A percentile compares a stretch with the other conserved stretches of the same genome.
These are phyloP conservation scores for Lobosporangium transversale DNA, from an alignment of 192 early-diverging fungal genomes.

Conservation along the genomic window DNA sequence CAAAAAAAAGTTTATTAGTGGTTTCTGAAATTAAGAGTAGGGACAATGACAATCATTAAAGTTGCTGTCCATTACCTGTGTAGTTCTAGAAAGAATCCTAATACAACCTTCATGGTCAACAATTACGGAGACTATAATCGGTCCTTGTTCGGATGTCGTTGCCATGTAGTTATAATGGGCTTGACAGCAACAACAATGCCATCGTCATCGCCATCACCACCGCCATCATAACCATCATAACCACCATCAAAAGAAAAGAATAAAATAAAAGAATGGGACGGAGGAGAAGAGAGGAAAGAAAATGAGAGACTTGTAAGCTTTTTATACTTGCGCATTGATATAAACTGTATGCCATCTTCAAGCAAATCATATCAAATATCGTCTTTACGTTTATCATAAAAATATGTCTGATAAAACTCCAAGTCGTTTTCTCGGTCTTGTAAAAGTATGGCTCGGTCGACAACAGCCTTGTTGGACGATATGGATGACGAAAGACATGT, in stretches of 20 bases:
- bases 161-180: slow-evolving; percentile 65
- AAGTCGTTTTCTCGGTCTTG: slow-evolving; percentile 79
- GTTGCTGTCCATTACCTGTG: slow-evolving; percentile 26
- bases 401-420: slow-evolving; percentile 72
- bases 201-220: not conserved
- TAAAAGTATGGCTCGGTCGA: slow-evolving; percentile 52
- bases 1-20: not conserved
- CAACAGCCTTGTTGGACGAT: not conserved
- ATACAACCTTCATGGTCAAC: slow-evolving; percentile 20
- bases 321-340: too few relatives aligned
- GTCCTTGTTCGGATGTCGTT: slow-evolving; percentile 47
- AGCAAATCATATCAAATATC: too few relatives aligned
- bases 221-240: too few relatives aligned
- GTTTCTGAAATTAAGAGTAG: too few relatives aligned
- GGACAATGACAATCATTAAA: not conserved
- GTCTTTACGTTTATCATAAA: slow-evolving; percentile 66
- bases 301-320: too few relatives aligned
- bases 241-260: not conserved
- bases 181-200: not conserved
- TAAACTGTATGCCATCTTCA: too few relatives aligned
- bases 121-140: slow-evolving; percentile 27
- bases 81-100: slow-evolving; percentile 31
- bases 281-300: too few relatives aligned
- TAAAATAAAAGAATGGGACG: too few relatives aligned
- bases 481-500: not conserved